Conservation (phyloP, 305 asterid genomes). For the Fraxinus latifolia region DNA sequence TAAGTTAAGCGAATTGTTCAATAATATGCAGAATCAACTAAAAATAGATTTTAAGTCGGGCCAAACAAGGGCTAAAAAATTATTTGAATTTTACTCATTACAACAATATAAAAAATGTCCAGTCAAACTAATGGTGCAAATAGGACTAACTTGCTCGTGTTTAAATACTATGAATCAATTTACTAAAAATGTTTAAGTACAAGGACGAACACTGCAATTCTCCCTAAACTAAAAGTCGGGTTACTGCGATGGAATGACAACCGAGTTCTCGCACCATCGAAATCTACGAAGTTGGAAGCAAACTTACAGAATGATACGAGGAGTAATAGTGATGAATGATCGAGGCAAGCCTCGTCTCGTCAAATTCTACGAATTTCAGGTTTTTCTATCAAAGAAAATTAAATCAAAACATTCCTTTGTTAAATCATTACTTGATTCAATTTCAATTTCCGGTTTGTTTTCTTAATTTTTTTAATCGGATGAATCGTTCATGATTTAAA, state of each 20-base stretch:
- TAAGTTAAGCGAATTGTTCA: background rate
- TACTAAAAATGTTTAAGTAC: background rate
- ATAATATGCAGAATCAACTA: no score
- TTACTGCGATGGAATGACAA: background rate
- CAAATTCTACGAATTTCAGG: conserved; percentile 82
- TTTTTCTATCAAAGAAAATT: background rate
- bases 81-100: background rate
- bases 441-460: conserved; percentile 3
- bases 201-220: background rate
- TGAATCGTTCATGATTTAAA: conserved; percentile 28
- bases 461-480: background rate
- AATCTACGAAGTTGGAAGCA: conserved; percentile 9
- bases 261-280: background rate
- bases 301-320: conserved; percentile 62
- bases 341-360: conserved; percentile 93
- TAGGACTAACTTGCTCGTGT: background rate
- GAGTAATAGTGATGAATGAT: conserved; percentile 83
- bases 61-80: background rate
- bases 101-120: background rate
- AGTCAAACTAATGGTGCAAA: background rate
- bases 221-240: background rate
- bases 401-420: background rate
- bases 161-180: background rate
- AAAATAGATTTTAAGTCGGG: background rate
- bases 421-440: background rate